Base-by-base conservation (phyloP, 805 yeast genomes). In the Yarrowia osloensis region DNA sequence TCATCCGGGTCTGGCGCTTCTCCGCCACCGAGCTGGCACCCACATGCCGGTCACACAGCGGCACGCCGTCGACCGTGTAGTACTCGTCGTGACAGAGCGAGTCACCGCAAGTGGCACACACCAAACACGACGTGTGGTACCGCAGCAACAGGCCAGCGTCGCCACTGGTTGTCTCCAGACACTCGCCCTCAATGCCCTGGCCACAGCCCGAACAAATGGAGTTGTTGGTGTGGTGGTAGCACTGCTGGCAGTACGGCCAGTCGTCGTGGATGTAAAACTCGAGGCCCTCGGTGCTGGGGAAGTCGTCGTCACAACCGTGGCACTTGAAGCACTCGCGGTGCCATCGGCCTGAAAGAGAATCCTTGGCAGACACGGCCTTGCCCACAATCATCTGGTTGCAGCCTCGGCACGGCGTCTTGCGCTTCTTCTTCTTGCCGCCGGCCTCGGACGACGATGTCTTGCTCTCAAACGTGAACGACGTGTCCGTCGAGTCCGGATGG, bases 281-380 rank as follows among this genome's bases (percentile, higher is more conserved):
- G 26, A 66, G 65, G 1, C 70, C 59, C 21, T 74, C 74, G 15
- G 66, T 67, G 26, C 70, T 52, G 26, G 69, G 74, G 44, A 77
- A 73, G 37, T 69, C 67, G 72, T 92, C 88, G 9, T 77, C 77
- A 78, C 98, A 94, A 13, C 80, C 77, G 21, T 81, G 77, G 79
- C 99, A 95, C 15, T 80, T 79, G 80, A 95, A 94, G 75, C 99
- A 95, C 17, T 81, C 77, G 44, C 96, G 82, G 75, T 95, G 99
- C 98, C 98, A 95, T 75, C 92, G 94, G 0, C 98, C 98, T 21
- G 74, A 68, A 15, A 77, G 63, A n/a, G 88, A 89, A 67, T 89
- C 90, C 71, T 87, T 89, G n/a, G 97, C 90, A 77, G 87, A 89
- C 21, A 94, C 89, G 0, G 95, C 82, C 73, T 88, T 90, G 0